Evolutionary conservation across 768 basidiomycete species (phyloP).

Genomic region (Pilatotrama ljubarskyi): DNA sequence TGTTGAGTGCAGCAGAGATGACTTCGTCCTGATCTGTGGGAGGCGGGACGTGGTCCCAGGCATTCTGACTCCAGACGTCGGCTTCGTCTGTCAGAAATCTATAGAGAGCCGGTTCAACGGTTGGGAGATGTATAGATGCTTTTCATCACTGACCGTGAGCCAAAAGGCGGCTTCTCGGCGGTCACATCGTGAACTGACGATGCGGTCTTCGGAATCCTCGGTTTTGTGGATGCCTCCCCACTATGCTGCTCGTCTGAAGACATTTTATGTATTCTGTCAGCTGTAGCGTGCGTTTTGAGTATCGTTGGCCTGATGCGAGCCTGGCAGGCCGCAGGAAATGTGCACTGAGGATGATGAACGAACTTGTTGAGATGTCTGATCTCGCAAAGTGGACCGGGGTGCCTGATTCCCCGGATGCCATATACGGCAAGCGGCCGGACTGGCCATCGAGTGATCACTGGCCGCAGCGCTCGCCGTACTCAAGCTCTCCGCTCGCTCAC

Average conservation of each 20-base stretch:
- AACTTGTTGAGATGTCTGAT: neutral
- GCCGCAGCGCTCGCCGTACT: neutral
- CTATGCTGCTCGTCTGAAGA: neutral
- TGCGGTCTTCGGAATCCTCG: conserved; percentile 28
- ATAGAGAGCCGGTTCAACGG: neutral
- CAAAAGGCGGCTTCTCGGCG: conserved; percentile 64
- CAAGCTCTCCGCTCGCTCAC: neutral
- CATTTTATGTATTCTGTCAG: neutral
- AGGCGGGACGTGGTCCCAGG: conserved; percentile 89
- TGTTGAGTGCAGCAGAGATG: conserved; percentile 67
- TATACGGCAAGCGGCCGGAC: neutral
- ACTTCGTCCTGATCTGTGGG: conserved; percentile 77
- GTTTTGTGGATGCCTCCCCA: neutral
- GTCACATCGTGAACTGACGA: conserved; percentile 69
- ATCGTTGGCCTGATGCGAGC: too few relatives aligned
- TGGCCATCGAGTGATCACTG: neutral
- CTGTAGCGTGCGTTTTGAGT: too few relatives aligned
- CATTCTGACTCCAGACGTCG: conserved; percentile 86
- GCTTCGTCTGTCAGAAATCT: conserved; percentile 70
- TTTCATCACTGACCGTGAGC: conserved; percentile 52
- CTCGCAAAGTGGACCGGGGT: neutral
- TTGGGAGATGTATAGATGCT: conserved; percentile 14
- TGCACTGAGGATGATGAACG: neutral
- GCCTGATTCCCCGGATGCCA: conserved; percentile 12
- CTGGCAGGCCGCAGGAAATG: too few relatives aligned